Base-by-base conservation (phyloP, 2,329 filamentous ascomycete genomes). In the Bipolaris victoriae region DNA sequence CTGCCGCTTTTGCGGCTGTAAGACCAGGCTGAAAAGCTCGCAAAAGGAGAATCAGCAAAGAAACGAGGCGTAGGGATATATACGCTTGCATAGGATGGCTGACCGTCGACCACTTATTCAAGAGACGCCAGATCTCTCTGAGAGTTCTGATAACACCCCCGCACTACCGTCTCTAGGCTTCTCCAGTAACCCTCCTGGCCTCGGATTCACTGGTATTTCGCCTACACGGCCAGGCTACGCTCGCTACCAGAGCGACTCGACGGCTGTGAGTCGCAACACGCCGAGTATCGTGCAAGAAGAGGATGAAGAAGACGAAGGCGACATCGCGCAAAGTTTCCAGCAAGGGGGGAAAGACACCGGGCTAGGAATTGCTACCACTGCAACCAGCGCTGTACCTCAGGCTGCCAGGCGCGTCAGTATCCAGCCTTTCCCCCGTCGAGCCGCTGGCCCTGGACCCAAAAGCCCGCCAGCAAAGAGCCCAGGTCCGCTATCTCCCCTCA, bases 221-320 rank as follows among this genome's bases (percentile, higher is more conserved):
- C 57, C 43, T 60, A 70, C 74, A 36, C 69, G 75, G 47, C 72
- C 77, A 2, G 72, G 68, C 35, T 77, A 78, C 57, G 60, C 72
- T 26, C 68, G 75, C 53, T 65, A 78, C 10, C 67, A 69, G 18
- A 76, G 72, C 57, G 73, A 77, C 46, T 67, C 71, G 15, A 69
- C 70, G 10, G 68, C 70, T 40, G 66, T 67, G 51, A 75, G 76
- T 18, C 65, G 70, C 18, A 65, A 57, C 49, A 59, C 66, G 11
- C 64, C 66, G 5, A 62, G 71, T 31, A 69, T 68, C 7, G 61
- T 72, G 44, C 45, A 57, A 18, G 70, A 73, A 36, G 70, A 74
- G 31, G 68, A 75, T 16, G 70, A 73, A 35, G 68, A 74, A 49
- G 76, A 73, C 35, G 76, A 72, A 43, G 73, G 72, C 43, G 73